Percentiles rank a stretch among this genome's conserved stretches.
Evolutionary conservation across 345 rosid species (phyloP).

Genomic region (Citrus cavaleriei): DNA sequence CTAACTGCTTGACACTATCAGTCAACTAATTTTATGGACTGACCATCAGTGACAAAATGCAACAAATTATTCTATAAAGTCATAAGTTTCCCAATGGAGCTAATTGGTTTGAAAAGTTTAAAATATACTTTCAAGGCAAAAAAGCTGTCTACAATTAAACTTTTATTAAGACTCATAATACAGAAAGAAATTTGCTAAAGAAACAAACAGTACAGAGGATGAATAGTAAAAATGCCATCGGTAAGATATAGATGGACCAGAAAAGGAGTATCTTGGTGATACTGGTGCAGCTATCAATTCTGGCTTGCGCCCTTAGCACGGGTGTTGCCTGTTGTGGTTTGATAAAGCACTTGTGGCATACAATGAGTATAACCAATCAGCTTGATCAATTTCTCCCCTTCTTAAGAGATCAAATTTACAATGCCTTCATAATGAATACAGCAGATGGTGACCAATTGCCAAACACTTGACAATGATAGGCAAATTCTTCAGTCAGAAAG

Average conservation of each 20-base stretch:
- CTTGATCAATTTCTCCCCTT: conserved; percentile 23
- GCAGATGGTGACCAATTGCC: neutral
- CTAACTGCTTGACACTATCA: neutral
- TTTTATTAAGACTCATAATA: neutral
- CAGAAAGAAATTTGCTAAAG: neutral
- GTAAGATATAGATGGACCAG: too few relatives aligned
- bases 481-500: neutral
- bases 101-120: neutral
- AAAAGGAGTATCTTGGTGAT: too few relatives aligned
- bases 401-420: conserved; percentile 17
- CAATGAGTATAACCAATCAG: conserved; percentile 26
- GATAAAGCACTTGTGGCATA: neutral
- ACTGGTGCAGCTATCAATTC: too few relatives aligned
- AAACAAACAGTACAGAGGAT: too few relatives aligned
- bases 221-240: too few relatives aligned
- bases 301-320: too few relatives aligned
- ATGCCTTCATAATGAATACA: neutral
- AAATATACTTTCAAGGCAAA: neutral
- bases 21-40: neutral
- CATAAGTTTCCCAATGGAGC: neutral
- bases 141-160: neutral
- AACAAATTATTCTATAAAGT: too few relatives aligned
- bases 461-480: neutral
- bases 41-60: too few relatives aligned
- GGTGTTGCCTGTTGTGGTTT: too few relatives aligned